phyloP scores from a whole-genome alignment of 75 land plant genomes.

The Pseudotsuga menziesii region DNA sequence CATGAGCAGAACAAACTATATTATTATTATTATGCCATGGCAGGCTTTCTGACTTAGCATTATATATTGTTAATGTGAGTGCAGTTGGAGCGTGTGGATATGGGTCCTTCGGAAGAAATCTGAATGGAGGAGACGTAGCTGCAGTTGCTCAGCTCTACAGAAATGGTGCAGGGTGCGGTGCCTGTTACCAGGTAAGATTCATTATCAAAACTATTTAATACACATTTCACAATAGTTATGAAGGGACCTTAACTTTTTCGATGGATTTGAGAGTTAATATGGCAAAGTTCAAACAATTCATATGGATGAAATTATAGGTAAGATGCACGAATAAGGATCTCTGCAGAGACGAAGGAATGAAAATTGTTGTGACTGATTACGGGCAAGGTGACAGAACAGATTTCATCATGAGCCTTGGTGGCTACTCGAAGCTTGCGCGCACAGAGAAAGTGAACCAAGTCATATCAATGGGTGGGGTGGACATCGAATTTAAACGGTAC shows the following conservation, averaged over 20 bases:
- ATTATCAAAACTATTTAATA: not conserved
- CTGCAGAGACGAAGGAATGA: conserved; percentile 54
- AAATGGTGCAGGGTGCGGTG: conserved; percentile 45
- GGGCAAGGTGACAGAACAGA: conserved; percentile 49
- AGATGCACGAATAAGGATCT: conserved; percentile 34
- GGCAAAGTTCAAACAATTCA: not conserved
- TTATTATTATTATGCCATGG: too few relatives aligned
- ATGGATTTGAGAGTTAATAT: not conserved
- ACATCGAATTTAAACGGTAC: conserved; percentile 49
- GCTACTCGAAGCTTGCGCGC: conserved; percentile 38
- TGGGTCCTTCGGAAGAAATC: conserved; percentile 30
- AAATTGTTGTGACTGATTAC: conserved; percentile 46
- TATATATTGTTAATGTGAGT: not conserved
- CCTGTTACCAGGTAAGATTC: conserved; percentile 32
- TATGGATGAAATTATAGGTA: conserved; percentile 21
- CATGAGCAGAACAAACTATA: too few relatives aligned
- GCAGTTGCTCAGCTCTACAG: conserved; percentile 34
- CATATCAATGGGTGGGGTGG: conserved; percentile 35
- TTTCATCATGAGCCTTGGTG: conserved; percentile 49
- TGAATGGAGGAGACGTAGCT: conserved; percentile 32
- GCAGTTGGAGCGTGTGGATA: conserved; percentile 47
- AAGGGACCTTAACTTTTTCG: not conserved
- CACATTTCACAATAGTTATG: not conserved
- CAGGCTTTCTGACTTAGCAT: too few relatives aligned
- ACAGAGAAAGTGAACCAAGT: conserved; percentile 32